Evolutionary conservation across 345 rosid genomes (phyloP).

Genomic region (Eucalyptus sp.): DNA sequence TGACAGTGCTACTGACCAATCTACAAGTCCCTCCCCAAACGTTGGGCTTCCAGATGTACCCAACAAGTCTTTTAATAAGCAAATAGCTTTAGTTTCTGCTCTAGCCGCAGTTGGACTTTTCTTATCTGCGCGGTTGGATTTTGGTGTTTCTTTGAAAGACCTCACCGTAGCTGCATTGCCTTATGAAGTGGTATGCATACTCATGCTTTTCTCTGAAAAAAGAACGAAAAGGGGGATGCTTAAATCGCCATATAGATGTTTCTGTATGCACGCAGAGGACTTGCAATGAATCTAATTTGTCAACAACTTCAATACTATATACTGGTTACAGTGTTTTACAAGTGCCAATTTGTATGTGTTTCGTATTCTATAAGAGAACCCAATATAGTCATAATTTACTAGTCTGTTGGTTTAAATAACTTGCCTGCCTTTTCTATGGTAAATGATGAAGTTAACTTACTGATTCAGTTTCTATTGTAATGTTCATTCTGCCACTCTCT

Average conservation of each 20-base stretch:
- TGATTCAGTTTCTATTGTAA: background rate
- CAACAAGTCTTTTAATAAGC: conserved; percentile 38
- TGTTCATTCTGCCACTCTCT: background rate
- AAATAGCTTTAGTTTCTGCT: conserved; percentile 38
- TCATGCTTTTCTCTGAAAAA: background rate
- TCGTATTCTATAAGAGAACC: background rate
- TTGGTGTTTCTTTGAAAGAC: conserved; percentile 76
- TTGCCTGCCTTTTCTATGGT: background rate
- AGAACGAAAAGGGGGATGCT: background rate
- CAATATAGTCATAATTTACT: background rate
- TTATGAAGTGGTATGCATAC: conserved; percentile 45
- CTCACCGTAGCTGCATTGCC: conserved; percentile 60
- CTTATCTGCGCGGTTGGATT: conserved; percentile 47
- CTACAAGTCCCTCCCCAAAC: conserved; percentile 10
- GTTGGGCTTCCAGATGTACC: conserved; percentile 50
- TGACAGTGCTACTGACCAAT: background rate
- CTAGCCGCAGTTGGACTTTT: conserved; percentile 52
- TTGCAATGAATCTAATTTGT: background rate
- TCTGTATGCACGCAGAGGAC: background rate
- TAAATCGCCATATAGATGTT: background rate
- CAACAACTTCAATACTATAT: background rate
- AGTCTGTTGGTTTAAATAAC: background rate
- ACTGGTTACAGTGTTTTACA: background rate
- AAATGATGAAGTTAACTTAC: background rate
- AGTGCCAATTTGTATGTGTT: background rate